Evolutionary conservation across 169 alveolate genomes (phyloP).

Genomic region (Plasmodium knowlesi): DNA sequence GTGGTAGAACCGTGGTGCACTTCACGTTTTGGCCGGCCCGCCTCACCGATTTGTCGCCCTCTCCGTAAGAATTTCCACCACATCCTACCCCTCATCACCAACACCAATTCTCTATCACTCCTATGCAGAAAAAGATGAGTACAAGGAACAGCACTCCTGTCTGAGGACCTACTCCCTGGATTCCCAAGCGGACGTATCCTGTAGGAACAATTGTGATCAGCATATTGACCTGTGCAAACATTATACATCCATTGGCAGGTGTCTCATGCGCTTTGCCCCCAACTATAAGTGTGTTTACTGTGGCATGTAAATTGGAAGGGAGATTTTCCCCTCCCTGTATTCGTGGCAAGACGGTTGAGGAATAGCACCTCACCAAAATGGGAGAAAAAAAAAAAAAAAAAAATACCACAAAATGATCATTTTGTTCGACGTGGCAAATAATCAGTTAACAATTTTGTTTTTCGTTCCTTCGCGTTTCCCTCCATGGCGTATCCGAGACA

Average conservation of each 20-base stretch:
- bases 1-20: no score
- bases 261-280: background rate
- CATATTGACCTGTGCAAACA: conserved; percentile 15
- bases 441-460: background rate
- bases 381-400: background rate
- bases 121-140: conserved; percentile 45
- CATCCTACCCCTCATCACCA: background rate
- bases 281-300: conserved; percentile 63
- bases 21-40: background rate
- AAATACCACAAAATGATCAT: background rate
- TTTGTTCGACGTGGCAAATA: background rate
- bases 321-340: background rate
- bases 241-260: conserved; percentile 22
- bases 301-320: conserved; percentile 26
- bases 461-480: background rate
- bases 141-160: conserved; percentile 51
- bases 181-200: background rate
- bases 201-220: conserved; percentile 43
- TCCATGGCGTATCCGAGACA: background rate
- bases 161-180: conserved; percentile 49
- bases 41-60: background rate
- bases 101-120: background rate
- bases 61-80: background rate
- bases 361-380: background rate
- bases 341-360: background rate